phyloP scores from a whole-genome alignment of 1,284 basidiomycete species.

The Trametes sp. region DNA sequence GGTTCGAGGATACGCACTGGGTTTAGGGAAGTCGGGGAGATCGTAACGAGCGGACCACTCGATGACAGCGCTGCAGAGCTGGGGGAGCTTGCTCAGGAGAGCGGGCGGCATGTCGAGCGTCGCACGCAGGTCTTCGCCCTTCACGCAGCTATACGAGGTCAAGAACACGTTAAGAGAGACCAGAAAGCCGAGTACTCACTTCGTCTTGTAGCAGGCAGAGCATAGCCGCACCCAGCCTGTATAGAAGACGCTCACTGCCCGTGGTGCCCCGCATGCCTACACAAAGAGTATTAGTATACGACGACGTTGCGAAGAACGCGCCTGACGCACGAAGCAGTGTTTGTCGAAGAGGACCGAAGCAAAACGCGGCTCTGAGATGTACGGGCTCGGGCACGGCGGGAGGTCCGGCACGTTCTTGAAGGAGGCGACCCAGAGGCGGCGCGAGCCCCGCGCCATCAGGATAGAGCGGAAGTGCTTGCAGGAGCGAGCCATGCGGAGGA shows the following conservation, averaged over 20 bases:
- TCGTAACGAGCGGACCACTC: no score
- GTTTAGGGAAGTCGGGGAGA: no score
- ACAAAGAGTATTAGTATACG: no score
- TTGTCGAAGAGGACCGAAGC: constrained; percentile 14
- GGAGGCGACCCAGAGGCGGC: constrained; percentile 15
- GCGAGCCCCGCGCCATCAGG: constrained; percentile 7
- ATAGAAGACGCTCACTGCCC: constrained; percentile 2
- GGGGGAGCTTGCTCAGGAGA: no score
- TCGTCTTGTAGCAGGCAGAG: constrained; percentile 10
- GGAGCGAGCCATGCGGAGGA: constrained; percentile 7
- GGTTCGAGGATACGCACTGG: no score
- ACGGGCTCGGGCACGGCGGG: constrained; percentile 8
- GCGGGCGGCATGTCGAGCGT: no score
- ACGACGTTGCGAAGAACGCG: neutral
- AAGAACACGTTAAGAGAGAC: neutral
- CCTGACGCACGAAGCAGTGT: constrained; percentile 16
- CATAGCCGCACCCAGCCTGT: constrained; percentile 9
- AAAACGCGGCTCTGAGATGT: constrained; percentile 15
- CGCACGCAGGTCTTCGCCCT: neutral
- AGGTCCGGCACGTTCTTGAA: constrained; percentile 11
- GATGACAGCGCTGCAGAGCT: no score
- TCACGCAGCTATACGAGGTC: neutral
- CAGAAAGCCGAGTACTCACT: neutral
- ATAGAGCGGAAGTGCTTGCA: constrained; percentile 12
- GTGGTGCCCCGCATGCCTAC: constrained; percentile 15